A percentile compares a stretch with the other conserved stretches of the same genome.
Conservation (phyloP, 306 rosid genomes). For the Carpinus viminea region DNA sequence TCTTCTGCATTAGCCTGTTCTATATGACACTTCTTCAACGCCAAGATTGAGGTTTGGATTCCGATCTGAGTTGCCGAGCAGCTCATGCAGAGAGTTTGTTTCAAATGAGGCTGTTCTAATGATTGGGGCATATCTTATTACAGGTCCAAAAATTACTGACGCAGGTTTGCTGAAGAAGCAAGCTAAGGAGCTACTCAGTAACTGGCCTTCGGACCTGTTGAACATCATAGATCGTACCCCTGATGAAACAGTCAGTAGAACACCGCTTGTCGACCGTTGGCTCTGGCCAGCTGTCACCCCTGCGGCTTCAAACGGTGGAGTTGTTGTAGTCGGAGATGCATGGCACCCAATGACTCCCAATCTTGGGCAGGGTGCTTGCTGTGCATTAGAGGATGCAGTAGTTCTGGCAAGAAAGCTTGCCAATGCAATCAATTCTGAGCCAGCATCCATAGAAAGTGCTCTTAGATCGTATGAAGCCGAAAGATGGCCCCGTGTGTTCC, state of each 20-base stretch:
- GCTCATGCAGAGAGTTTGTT: too few relatives aligned
- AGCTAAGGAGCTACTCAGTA: constrained; percentile 60
- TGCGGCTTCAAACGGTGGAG: constrained; percentile 59
- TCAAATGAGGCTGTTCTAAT: not conserved
- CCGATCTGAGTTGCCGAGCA: too few relatives aligned
- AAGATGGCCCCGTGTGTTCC: constrained; percentile 79
- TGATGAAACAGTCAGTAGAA: constrained; percentile 54
- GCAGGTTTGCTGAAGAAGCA: constrained; percentile 51
- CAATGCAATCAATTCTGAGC: constrained; percentile 49
- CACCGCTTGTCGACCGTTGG: constrained; percentile 88
- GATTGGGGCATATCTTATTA: constrained; percentile 5
- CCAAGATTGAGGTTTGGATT: not conserved
- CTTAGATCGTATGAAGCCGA: constrained; percentile 59
- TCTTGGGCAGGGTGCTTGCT: constrained; percentile 94
- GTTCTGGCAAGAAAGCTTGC: constrained; percentile 70
- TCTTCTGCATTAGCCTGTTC: not conserved
- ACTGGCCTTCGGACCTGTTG: constrained; percentile 61
- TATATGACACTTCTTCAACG: not conserved
- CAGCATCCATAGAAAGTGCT: constrained; percentile 54
- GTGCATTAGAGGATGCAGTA: constrained; percentile 88
- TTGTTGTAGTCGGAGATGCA: constrained; percentile 84
- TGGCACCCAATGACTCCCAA: constrained; percentile 99
- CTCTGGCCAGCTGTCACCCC: constrained; percentile 82
- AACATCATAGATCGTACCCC: constrained; percentile 65
- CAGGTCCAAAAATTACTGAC: constrained; percentile 71